phyloP scores from a whole-genome alignment of 1,139 yeast genomes.

The Trichomonascaceae sp. region DNA sequence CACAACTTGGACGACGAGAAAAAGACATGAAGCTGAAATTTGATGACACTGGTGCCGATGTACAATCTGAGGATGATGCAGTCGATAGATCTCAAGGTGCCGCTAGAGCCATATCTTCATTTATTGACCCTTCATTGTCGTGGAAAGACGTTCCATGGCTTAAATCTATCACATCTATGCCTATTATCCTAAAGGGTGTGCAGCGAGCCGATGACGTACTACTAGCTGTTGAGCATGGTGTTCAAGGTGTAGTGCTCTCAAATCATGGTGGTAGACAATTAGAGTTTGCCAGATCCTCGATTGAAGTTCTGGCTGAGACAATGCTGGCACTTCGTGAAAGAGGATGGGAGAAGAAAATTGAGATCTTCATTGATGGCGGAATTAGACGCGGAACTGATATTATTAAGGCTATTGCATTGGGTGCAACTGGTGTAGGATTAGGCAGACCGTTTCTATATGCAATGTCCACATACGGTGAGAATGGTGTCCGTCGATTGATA shows the following conservation, averaged over 20 bases:
- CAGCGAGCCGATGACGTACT: conserved; percentile 65
- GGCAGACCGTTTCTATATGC: conserved; percentile 76
- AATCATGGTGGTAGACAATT: conserved; percentile 80
- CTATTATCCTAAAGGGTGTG: conserved; percentile 63
- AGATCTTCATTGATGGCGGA: conserved; percentile 70
- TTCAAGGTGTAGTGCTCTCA: conserved; percentile 62
- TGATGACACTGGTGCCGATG: conserved; percentile 54
- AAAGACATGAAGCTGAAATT: conserved; percentile 53
- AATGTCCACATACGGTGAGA: conserved; percentile 68
- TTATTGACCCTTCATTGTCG: conserved; percentile 72
- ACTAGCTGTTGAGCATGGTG: conserved; percentile 54
- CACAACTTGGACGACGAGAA: conserved; percentile 90
- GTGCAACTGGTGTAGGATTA: conserved; percentile 73
- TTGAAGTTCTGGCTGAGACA: conserved; percentile 61
- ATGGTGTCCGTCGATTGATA: conserved; percentile 73
- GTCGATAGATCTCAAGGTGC: conserved; percentile 77
- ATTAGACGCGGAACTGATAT: conserved; percentile 69
- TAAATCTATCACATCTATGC: conserved; percentile 51
- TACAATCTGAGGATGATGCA: conserved; percentile 36
- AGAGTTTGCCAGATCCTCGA: conserved; percentile 61
- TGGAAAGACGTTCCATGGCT: conserved; percentile 65
- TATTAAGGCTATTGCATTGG: conserved; percentile 64
- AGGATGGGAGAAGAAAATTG: conserved; percentile 49
- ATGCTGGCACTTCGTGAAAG: conserved; percentile 47
- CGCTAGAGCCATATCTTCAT: conserved; percentile 75